Base-by-base conservation (phyloP, 2,329 filamentous ascomycete genomes). In the Clonostachys sp. region DNA sequence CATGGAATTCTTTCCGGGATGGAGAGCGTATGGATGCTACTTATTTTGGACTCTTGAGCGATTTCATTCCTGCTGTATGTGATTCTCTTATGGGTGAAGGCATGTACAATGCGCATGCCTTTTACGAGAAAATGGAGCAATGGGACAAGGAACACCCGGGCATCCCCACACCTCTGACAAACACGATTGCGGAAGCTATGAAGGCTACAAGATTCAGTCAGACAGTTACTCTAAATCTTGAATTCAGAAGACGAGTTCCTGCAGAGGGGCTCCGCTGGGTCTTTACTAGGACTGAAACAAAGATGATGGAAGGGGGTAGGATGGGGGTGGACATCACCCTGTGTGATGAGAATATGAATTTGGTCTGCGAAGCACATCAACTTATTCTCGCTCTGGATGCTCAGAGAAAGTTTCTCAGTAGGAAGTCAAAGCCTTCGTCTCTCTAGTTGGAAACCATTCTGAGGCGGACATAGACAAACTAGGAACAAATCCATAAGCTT, bases 21-120 rank as follows among this genome's bases (percentile, higher is more conserved):
- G 50, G 45, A 8, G 51, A 61, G 38, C 36, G 12, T 39, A 59
- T 61, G 18, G 53, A 61, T 39, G 52, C 48, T 3, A 55, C 55
- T 1, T 60, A 55, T 35, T 16, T 63, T 3, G 45, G 56, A 2
- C n/a, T 58, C 30, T 56, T 63, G 58, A 54, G 55, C 3, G 61
- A 62, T 33, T 38, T 53, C 3, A 47, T 58, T 13, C 59, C 57
- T 5, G 59, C 55, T 18, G 58, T 61, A 58, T 56, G 56, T 2
- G 61, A 62, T 18, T 61, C 57, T 5, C 53, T 63, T 1, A 33
- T 57, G 13, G 53, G 46, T 6, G 61, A 59, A 30, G 51, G 51
- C 2, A 10, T 57, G 2, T 61, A 58, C 18, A 58, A 63, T 16
- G 56, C 55, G 0, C 53, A 56, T 33, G 35, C 14, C 0, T 45